phyloP scores from a whole-genome alignment of 2,329 filamentous ascomycete species.

The Talaromyces marneffei region DNA sequence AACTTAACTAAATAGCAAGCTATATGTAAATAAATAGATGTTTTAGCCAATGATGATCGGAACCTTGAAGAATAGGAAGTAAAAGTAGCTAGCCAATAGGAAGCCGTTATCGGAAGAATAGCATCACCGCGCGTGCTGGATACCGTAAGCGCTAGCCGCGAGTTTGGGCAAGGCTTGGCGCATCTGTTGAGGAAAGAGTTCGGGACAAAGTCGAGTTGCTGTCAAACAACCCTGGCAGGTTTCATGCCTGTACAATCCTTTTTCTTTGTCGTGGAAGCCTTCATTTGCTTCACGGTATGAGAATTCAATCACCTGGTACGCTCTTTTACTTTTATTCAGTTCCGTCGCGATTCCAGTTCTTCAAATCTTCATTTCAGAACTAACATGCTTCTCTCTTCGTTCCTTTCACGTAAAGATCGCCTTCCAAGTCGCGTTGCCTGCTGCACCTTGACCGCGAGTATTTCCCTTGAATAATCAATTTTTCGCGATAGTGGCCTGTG shows the following conservation, averaged over 20 bases:
- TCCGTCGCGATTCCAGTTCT: not conserved
- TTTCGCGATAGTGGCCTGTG: conserved; percentile 15
- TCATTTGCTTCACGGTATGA: conserved; percentile 4
- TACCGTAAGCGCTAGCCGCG: conserved; percentile 13
- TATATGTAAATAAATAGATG: not conserved
- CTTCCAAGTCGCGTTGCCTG: conserved; percentile 28
- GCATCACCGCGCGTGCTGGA: not conserved
- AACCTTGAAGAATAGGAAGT: not conserved
- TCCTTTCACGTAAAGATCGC: conserved; percentile 6
- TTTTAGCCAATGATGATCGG: not conserved
- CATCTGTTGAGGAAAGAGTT: conserved; percentile 5
- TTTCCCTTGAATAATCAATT: conserved; percentile 16
- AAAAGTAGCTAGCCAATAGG: conserved; percentile 1
- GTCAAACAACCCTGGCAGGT: not conserved
- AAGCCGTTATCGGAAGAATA: not conserved
- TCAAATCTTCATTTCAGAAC: not conserved
- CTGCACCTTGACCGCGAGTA: conserved; percentile 20
- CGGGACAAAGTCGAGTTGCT: not conserved
- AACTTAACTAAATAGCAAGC: not conserved
- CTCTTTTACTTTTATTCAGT: not conserved
- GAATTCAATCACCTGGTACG: conserved; percentile 6
- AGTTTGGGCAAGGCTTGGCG: conserved; percentile 9
- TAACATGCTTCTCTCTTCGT: conserved; percentile 1
- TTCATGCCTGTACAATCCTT: not conserved
- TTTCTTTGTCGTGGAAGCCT: conserved; percentile 10